Percentiles rank a stretch among this genome's conserved stretches.
Evolutionary conservation across 148 eudicot species (phyloP).

Genomic region (Persicaria maculosa): DNA sequence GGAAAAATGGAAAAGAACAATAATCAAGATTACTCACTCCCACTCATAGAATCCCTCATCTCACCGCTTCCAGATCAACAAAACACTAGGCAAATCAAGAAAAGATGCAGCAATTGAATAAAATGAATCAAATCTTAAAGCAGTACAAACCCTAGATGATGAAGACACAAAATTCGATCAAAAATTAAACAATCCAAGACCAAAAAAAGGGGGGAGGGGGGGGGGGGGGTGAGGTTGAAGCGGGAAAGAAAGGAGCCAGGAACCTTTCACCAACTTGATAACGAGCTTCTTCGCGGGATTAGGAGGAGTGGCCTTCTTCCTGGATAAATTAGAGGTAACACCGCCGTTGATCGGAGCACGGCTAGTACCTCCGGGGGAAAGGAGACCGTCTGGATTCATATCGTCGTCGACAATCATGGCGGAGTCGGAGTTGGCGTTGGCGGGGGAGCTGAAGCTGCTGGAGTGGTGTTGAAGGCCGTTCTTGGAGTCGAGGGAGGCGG

Average conservation of each 20-base stretch:
- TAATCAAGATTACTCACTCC: neutral
- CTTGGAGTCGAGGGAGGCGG: constrained; percentile 30
- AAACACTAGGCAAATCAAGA: neutral
- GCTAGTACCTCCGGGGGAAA: neutral
- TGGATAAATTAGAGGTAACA: constrained; percentile 55
- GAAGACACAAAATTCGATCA: constrained; percentile 11
- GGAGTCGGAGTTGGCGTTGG: constrained; percentile 15
- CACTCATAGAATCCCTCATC: neutral
- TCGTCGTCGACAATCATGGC: constrained; percentile 42
- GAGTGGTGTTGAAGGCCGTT: constrained; percentile 27
- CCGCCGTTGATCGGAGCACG: constrained; percentile 23
- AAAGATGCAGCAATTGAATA: neutral
- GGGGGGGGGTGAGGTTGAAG: neutral
- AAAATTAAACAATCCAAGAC: neutral
- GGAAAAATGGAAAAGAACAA: neutral
- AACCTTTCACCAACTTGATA: constrained; percentile 84
- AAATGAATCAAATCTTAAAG: neutral
- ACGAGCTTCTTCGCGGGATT: constrained; percentile 84
- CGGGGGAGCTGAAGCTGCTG: constrained; percentile 17
- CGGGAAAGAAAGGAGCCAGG: neutral
- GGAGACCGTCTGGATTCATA: constrained; percentile 20
- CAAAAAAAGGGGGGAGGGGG: too few species aligned
- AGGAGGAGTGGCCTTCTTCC: constrained; percentile 90
- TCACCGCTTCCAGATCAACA: constrained; percentile 3
- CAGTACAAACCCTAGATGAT: neutral